These are phyloP conservation scores for Puccinia novopanici DNA, from an alignment of 1,284 basidiomycete species.

Conservation along the genomic window DNA sequence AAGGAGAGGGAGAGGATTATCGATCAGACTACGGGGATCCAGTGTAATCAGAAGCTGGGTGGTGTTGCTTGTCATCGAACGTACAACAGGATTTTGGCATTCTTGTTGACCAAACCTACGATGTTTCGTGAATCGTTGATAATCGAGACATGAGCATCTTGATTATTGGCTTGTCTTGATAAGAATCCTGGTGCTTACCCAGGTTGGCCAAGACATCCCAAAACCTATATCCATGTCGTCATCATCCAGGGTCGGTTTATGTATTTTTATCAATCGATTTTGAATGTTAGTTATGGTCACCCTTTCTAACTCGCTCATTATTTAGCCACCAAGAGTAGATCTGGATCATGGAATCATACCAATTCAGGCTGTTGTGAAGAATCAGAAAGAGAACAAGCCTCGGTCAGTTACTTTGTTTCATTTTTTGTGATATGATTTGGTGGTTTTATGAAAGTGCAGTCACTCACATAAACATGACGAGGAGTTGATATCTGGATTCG, in stretches of 20 bases:
- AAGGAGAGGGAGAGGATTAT: neutral
- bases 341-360: constrained; percentile 10
- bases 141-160: neutral
- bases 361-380: constrained; percentile 27
- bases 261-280: neutral
- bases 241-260: neutral
- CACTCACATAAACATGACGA: constrained; percentile 37
- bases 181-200: constrained; percentile 64
- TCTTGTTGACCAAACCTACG: constrained; percentile 92
- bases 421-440: neutral
- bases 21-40: neutral
- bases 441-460: neutral
- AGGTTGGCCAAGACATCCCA: constrained; percentile 82
- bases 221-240: constrained; percentile 4
- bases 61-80: constrained; percentile 58
- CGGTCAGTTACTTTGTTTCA: no score
- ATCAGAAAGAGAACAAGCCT: neutral
- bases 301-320: neutral
- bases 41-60: neutral
- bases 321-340: neutral
- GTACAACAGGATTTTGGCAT: constrained; percentile 98
- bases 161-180: neutral
- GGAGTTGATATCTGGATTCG: neutral
- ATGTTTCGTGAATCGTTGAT: neutral
- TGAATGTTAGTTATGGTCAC: neutral